A percentile compares a stretch with the other conserved stretches of the same genome.
Evolutionary conservation across 371 early-diverging fungal species (phyloP).

Genomic region (Enterospora canceri): DNA sequence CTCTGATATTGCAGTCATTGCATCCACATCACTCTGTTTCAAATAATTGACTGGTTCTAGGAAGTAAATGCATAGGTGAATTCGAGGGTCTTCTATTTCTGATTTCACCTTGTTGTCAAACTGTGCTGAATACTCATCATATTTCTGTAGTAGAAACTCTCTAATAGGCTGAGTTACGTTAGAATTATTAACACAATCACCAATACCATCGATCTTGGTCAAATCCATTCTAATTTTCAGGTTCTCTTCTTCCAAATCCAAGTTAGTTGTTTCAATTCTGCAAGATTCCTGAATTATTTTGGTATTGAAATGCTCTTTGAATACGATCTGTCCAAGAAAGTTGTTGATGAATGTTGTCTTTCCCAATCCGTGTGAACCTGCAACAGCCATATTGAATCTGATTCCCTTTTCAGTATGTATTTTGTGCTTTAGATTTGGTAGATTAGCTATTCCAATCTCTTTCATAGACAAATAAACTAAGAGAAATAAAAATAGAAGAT

Average conservation of each 20-base stretch:
- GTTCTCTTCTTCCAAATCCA: constrained; percentile 27
- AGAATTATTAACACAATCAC: constrained; percentile 39
- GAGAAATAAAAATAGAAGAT: not conserved
- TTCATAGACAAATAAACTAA: constrained; percentile 15
- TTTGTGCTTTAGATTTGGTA: constrained; percentile 88
- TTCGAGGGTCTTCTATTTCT: constrained; percentile 43
- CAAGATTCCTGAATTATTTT: not conserved
- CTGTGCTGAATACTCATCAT: constrained; percentile 39
- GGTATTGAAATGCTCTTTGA: constrained; percentile 60
- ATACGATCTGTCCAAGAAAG: constrained; percentile 63
- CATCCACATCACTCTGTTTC: constrained; percentile 34
- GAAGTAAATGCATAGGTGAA: constrained; percentile 52
- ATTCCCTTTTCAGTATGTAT: constrained; percentile 79
- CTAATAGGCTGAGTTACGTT: constrained; percentile 33
- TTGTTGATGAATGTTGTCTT: constrained; percentile 63
- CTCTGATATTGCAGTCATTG: constrained; percentile 50
- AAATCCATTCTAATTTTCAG: constrained; percentile 42
- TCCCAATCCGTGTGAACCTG: constrained; percentile 63
- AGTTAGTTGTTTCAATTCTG: constrained; percentile 22
- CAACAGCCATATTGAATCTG: constrained; percentile 83
- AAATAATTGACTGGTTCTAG: constrained; percentile 33
- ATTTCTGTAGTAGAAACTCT: constrained; percentile 34
- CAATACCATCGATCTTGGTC: constrained; percentile 47
- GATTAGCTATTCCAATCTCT: constrained; percentile 77
- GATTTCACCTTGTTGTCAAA: constrained; percentile 36